These are phyloP conservation scores for Gossypium mustelinum DNA, from an alignment of 345 rosid genomes.

Conservation along the genomic window DNA sequence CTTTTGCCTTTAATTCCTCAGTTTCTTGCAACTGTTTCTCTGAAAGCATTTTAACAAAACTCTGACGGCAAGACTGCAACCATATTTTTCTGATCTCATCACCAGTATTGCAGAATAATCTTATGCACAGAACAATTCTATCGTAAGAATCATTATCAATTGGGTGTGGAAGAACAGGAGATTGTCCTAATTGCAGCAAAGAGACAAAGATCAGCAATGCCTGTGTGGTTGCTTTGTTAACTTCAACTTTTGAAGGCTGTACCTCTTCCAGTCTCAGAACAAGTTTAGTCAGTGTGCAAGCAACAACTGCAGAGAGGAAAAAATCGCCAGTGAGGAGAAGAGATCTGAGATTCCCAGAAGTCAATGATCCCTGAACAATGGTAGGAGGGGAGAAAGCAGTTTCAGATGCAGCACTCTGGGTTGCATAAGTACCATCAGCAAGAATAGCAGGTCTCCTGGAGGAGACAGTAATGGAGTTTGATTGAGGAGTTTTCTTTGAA, in stretches of 20 bases:
- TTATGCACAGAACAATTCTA: conserved; percentile 73
- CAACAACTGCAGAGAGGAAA: conserved; percentile 93
- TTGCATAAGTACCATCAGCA: conserved; percentile 79
- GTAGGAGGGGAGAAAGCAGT: conserved; percentile 70
- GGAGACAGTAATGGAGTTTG: conserved; percentile 47
- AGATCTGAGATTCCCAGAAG: conserved; percentile 81
- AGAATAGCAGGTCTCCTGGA: conserved; percentile 74
- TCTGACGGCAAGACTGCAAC: conserved; percentile 85
- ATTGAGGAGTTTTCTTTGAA: conserved; percentile 45
- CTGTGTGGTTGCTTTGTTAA: conserved; percentile 58
- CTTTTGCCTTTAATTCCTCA: conserved; percentile 90
- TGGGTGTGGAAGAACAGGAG: conserved; percentile 85
- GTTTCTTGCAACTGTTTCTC: conserved; percentile 83
- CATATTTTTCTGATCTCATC: conserved; percentile 79
- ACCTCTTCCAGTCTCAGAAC: conserved; percentile 91
- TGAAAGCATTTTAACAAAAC: conserved; percentile 91
- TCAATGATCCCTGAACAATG: conserved; percentile 60
- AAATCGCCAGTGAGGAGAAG: conserved; percentile 93
- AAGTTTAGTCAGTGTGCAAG: conserved; percentile 88
- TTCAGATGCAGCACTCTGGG: conserved; percentile 80
- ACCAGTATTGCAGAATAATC: conserved; percentile 78
- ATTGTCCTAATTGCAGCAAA: conserved; percentile 88
- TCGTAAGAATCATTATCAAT: conserved; percentile 90
- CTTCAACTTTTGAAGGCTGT: conserved; percentile 71
- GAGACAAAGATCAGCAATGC: conserved; percentile 85